Evolutionary conservation across 116 monocot genomes (phyloP), one percentile per base, ranked within the genome.

Genomic region (Phalaenopsis hybrid): DNA sequence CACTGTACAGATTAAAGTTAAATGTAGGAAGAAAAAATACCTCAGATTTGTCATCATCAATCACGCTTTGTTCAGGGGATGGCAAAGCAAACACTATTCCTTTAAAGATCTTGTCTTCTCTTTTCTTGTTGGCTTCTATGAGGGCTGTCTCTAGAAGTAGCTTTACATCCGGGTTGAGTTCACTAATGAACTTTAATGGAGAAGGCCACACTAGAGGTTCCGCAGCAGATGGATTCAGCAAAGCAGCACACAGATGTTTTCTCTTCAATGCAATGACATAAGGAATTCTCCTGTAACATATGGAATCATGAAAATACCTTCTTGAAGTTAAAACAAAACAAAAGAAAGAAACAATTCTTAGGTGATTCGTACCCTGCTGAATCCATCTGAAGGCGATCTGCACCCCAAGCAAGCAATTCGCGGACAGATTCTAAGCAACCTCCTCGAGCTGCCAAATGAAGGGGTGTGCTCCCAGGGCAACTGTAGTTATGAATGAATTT

Each of bases 121-220:
- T 92, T 69, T 87, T 89, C 86, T 72, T 90, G 76, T 97, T 97
- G 75, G 91, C 94, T 63, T 93, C 90, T 89, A 89, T 92, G 28
- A 97, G 88, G 41, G 97, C 97, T 44, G 85, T 85, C 77, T 97
- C 97, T 44, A 97, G 79, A 28, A 97, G 85, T 58, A 87, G 69
- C 81, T 97, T 97, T 5, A 91, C 91, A 44, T 94, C 93, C 8
- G 83, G 82, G 44, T 93, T 84, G 16, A 97, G 93, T 77, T 94
- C 91, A 63, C 90, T 90, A 70, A 97, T 94, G 89, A 97, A 94
- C 88, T 94, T 94, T 23, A 97, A 74, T 43, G 97, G 84, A 80
- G 97, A 90, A 43, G 97, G 97, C 97, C 97, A 97, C 34, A 97
- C 92, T 10, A 97, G 80, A 76, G 97, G 97, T 84, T 92, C 91